phyloP scores from a whole-genome alignment of 768 basidiomycete species.

The Lactarius tabidus region DNA sequence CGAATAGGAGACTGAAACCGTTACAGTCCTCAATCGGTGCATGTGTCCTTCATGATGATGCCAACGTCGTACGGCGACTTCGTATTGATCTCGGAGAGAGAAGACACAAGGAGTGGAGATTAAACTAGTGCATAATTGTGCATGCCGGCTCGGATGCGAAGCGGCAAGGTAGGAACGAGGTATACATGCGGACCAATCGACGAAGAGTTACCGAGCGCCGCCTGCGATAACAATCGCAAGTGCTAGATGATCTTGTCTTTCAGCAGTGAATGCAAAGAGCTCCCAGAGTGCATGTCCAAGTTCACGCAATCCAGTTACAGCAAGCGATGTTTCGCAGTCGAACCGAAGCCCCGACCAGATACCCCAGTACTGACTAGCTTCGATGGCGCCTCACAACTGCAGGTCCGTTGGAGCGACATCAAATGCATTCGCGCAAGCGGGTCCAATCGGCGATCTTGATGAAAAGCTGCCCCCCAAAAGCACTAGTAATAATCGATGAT shows the following conservation, averaged over 20 bases:
- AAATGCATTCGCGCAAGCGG: background rate
- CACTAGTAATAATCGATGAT: background rate
- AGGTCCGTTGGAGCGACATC: background rate
- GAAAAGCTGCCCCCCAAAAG: too few species aligned
- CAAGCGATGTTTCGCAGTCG: background rate
- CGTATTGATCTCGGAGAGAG: background rate
- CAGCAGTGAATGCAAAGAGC: background rate
- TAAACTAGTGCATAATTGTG: background rate
- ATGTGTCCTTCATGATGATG: background rate
- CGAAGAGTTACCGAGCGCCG: background rate
- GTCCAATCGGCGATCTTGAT: background rate
- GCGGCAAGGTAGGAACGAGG: background rate
- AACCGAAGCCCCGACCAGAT: background rate
- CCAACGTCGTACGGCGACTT: background rate
- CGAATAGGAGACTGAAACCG: background rate
- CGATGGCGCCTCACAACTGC: background rate
- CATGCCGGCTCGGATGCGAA: background rate
- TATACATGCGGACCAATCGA: background rate
- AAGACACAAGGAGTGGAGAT: background rate
- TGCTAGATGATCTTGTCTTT: background rate
- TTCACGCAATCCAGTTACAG: background rate
- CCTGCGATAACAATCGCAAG: background rate
- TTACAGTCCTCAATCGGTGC: background rate
- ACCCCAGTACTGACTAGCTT: background rate
- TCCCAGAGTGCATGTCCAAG: background rate